phyloP scores from a whole-genome alignment of 768 basidiomycete genomes.

The Leccinum subgranulosum region DNA sequence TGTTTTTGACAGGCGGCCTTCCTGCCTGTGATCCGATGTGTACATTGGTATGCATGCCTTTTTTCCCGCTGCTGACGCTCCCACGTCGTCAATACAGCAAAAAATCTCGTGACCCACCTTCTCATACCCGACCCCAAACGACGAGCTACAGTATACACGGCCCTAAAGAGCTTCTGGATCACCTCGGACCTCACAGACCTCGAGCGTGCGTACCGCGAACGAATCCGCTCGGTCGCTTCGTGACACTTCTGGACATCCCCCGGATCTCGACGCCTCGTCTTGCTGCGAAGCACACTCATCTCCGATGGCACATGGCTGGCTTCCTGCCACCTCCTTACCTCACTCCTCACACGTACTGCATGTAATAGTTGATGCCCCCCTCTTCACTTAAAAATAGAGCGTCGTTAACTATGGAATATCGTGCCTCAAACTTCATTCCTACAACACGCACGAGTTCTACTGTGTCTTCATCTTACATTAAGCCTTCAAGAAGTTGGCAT shows the following conservation, averaged over 20 bases:
- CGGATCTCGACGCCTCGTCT: not conserved
- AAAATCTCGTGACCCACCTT: constrained; percentile 54
- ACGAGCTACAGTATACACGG: constrained; percentile 62
- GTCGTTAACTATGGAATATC: not conserved
- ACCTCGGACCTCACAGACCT: constrained; percentile 56
- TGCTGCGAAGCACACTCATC: not conserved
- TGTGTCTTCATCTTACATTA: constrained; percentile 31
- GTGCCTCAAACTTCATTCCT: constrained; percentile 7
- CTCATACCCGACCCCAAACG: constrained; percentile 53
- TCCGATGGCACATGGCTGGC: not conserved
- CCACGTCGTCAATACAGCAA: constrained; percentile 35
- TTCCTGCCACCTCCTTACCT: not conserved
- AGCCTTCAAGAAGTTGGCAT: constrained; percentile 84
- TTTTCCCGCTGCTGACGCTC: constrained; percentile 7
- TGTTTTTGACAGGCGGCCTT: constrained; percentile 1
- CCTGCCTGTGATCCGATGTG: not conserved
- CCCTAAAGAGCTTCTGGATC: constrained; percentile 69
- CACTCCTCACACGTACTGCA: constrained; percentile 3
- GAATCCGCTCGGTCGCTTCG: constrained; percentile 35
- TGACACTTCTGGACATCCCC: constrained; percentile 4
- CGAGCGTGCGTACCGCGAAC: constrained; percentile 55
- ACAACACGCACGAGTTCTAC: not conserved
- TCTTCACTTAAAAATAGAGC: constrained; percentile 1
- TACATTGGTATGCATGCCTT: not conserved
- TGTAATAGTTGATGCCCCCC: not conserved